Percentiles rank a stretch among this genome's conserved stretches.
Evolutionary conservation across 257 asterid genomes (phyloP).

Genomic region (Solanum chaucha): DNA sequence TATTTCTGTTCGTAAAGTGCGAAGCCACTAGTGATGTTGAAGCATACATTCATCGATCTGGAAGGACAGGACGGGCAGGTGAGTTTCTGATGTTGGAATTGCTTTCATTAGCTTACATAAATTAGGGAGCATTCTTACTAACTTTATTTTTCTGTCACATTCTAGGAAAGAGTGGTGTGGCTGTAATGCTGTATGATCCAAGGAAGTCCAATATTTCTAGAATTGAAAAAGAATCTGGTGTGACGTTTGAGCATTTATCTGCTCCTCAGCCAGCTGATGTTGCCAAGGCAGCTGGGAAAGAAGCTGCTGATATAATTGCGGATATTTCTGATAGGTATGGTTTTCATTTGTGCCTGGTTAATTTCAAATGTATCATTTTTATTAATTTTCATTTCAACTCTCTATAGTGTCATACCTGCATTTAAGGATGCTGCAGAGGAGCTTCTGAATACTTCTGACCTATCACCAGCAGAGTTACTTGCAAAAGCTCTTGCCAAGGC

Average conservation of each 20-base stretch:
- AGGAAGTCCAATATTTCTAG: slow-evolving; percentile 66
- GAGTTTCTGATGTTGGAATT: slow-evolving; percentile 6
- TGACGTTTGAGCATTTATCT: slow-evolving; percentile 74
- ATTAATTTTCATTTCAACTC: background rate
- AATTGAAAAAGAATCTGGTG: slow-evolving; percentile 94
- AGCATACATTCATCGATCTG: slow-evolving; percentile 98
- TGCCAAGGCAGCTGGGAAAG: slow-evolving; percentile 81
- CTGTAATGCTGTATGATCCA: slow-evolving; percentile 96
- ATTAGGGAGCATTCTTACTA: slow-evolving; percentile 2
- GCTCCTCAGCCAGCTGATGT: slow-evolving; percentile 98
- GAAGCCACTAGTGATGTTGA: slow-evolving; percentile 98
- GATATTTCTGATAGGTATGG: slow-evolving; percentile 68
- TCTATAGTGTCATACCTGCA: slow-evolving; percentile 73
- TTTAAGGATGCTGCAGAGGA: slow-evolving; percentile 92
- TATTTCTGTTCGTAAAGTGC: slow-evolving; percentile 36
- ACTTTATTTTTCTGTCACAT: background rate
- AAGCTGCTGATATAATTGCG: slow-evolving; percentile 64
- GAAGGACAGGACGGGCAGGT: slow-evolving; percentile 99
- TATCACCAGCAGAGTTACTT: slow-evolving; percentile 71
- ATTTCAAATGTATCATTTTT: background rate
- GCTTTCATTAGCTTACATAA: background rate
- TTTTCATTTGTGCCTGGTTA: background rate
- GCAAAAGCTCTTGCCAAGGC: slow-evolving; percentile 96
- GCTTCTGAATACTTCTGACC: slow-evolving; percentile 44
- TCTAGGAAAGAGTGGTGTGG: slow-evolving; percentile 83